Base-by-base conservation (phyloP, 2,329 filamentous ascomycete genomes). In the Microdochium trichocladiopsis region DNA sequence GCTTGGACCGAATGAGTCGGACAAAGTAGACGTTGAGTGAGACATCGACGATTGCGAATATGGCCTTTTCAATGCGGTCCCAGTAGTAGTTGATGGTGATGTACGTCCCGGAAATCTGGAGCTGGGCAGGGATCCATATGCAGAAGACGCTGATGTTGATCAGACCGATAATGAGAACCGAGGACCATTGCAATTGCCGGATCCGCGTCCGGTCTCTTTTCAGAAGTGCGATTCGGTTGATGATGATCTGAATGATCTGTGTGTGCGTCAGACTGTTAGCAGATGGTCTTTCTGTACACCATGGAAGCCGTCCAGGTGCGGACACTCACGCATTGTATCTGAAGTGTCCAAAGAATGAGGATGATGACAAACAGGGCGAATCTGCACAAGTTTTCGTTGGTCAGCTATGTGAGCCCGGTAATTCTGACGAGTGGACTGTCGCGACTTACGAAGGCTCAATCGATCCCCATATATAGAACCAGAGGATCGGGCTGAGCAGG, bases 101-200 rank as follows among this genome's bases (percentile, higher is more conserved):
- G 25, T 64, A 74, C 5, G 51, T 61, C 2, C 62, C 25, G 12
- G 58, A 64, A 41, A 66, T 58, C 50, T 69, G 62, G 14, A 72
- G 63, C 18, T 71, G 67, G 6, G 71, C 64, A 1, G 73, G 73
- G 21, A 76, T 70, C 73, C 73, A 75, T 50, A 75, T 73, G 50
- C 62, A 66, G 54, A 71, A 74, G 6, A 75, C 72, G 2, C 67
- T 67, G 49, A 76, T 67, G 51, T 76, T 76, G 57, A 75, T 67
- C 10, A 61, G 28, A 9, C 64, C 69, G 53, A 75, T 71, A 18
- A 71, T 4, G 14, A 60, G 22, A 2, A 69, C 59, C n/a, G 67
- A 63, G 1, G 63, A 62, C 66, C 67, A 71, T 55, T 73, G 72
- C 41, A 75, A 58, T 11, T 55, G 58, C 2, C 50, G 28, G 10